Conservation (phyloP, 129 eudicot species). For the Chrysanthemum makinoi region DNA sequence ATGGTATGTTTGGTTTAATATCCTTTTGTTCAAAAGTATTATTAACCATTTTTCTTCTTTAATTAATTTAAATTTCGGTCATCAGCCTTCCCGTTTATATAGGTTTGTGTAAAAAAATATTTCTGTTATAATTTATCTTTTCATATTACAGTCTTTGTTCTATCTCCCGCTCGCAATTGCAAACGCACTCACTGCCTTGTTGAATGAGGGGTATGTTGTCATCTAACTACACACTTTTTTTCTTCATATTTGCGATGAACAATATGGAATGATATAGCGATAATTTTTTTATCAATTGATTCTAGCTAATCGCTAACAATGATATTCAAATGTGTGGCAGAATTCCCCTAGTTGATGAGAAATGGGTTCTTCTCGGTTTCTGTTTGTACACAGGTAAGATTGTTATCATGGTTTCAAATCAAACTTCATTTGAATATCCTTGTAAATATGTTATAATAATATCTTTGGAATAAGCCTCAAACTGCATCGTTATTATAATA, state of each 20-base stretch:
- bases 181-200: slow-evolving; percentile 87
- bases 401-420: slow-evolving; percentile 9
- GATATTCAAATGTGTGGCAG: slow-evolving; percentile 46
- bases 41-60: slow-evolving; percentile 1
- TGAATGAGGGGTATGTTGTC: slow-evolving; percentile 84
- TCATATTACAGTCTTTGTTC: slow-evolving; percentile 64
- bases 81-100: slow-evolving; percentile 6
- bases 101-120: neutral
- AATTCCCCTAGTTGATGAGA: slow-evolving; percentile 86
- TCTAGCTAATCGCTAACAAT: slow-evolving; percentile 4
- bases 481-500: too few relatives aligned
- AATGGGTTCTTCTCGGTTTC: slow-evolving; percentile 90
- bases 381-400: slow-evolving; percentile 68
- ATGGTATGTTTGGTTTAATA: slow-evolving; percentile 57
- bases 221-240: slow-evolving; percentile 3
- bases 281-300: slow-evolving; percentile 7
- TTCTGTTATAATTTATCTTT: neutral
- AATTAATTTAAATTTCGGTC: slow-evolving; percentile 1
- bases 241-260: neutral
- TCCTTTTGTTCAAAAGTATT: neutral
- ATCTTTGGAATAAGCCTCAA: neutral
- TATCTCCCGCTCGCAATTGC: slow-evolving; percentile 96
- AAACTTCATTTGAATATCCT: neutral
- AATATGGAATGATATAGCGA: neutral
- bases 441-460: neutral